phyloP scores from a whole-genome alignment of 345 rosid species.

The Hibiscus syriacus region DNA sequence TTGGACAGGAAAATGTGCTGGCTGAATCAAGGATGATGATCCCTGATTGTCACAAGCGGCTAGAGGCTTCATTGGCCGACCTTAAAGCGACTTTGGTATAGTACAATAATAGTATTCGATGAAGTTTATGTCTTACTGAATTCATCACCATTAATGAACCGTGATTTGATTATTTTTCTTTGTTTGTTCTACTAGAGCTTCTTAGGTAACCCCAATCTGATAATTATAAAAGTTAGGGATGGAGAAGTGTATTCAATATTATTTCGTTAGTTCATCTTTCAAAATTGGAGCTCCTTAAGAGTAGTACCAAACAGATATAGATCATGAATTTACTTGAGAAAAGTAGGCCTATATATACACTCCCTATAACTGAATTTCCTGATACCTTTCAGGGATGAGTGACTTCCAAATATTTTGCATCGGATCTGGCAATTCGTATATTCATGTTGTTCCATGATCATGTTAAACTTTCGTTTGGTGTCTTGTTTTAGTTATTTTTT shows the following conservation, averaged over 20 bases:
- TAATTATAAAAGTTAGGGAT: not conserved
- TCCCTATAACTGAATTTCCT: not conserved
- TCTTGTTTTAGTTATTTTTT: no score
- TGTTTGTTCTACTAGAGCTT: not conserved
- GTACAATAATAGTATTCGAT: not conserved
- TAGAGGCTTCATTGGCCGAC: constrained; percentile 76
- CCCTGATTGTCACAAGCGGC: constrained; percentile 87
- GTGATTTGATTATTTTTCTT: not conserved
- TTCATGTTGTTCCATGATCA: no score
- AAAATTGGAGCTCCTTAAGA: not conserved
- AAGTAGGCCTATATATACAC: not conserved
- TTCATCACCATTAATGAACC: constrained; percentile 1
- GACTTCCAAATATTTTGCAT: not conserved
- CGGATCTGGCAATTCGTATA: no score
- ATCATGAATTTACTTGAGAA: not conserved
- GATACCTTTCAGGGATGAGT: not conserved
- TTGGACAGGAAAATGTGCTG: constrained; percentile 78
- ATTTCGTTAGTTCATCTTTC: not conserved
- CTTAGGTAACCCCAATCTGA: not conserved
- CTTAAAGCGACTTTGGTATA: constrained; percentile 73
- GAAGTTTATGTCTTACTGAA: not conserved
- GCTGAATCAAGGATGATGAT: constrained; percentile 98
- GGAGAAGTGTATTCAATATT: not conserved
- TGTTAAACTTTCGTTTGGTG: no score
- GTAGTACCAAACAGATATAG: no score